These are phyloP conservation scores for Fusarium mexicanum DNA, from an alignment of 2,329 filamentous ascomycete species.

Conservation along the genomic window DNA sequence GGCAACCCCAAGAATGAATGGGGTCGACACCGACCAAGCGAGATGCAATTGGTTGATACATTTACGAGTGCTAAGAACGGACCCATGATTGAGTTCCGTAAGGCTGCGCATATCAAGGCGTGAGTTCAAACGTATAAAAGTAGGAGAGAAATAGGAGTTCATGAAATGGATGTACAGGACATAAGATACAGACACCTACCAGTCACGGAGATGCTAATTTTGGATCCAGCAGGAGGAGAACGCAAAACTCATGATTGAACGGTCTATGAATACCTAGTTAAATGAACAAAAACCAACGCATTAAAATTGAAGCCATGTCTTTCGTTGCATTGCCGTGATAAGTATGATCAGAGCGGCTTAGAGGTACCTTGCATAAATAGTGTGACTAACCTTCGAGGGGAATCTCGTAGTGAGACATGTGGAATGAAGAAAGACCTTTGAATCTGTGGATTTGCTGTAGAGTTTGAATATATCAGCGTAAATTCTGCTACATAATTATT, in stretches of 20 bases:
- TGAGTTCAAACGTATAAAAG: neutral
- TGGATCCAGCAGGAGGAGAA: neutral
- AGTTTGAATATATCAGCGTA: neutral
- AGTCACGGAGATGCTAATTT: neutral
- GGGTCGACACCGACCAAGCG: slow-evolving; percentile 64
- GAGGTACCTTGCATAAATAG: neutral
- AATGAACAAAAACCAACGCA: neutral
- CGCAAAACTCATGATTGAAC: neutral
- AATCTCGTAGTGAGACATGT: neutral
- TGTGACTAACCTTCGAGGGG: neutral
- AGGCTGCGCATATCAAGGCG: slow-evolving; percentile 35
- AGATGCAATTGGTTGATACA: slow-evolving; percentile 77
- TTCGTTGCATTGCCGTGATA: too few species aligned
- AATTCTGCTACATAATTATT: neutral
- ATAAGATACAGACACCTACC: neutral
- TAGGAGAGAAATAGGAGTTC: neutral
- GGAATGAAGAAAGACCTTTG: neutral
- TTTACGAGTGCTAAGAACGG: slow-evolving; percentile 81
- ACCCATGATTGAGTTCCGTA: slow-evolving; percentile 70
- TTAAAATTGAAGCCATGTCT: neutral
- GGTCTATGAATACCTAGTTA: neutral
- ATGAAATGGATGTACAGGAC: neutral
- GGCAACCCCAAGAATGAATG: slow-evolving; percentile 59
- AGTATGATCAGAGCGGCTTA: neutral
- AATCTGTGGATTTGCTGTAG: neutral